Percentiles rank a stretch among this genome's conserved stretches.
Evolutionary conservation across 148 eudicot species (phyloP).

Genomic region (Camellia japonica): DNA sequence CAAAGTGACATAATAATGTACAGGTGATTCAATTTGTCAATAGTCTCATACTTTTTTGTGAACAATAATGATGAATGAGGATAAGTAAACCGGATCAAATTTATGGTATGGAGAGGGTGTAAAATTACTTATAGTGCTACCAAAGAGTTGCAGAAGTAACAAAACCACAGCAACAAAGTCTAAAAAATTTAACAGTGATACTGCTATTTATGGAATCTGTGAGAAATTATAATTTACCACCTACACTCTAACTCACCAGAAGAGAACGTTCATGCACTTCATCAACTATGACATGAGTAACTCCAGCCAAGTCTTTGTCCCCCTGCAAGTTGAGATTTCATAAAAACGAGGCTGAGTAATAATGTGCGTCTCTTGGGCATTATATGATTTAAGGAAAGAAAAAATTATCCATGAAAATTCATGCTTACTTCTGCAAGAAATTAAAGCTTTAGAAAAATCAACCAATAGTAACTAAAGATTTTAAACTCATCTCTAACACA

Average conservation of each 20-base stretch:
- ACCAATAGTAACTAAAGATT: not conserved
- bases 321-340: slow-evolving; percentile 50
- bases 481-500: not conserved
- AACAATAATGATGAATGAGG: not conserved
- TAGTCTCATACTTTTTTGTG: not conserved
- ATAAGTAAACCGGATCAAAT: not conserved
- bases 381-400: not conserved
- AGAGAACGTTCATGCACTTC: slow-evolving; percentile 99
- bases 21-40: not conserved
- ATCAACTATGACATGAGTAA: slow-evolving; percentile 93
- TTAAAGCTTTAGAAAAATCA: not conserved
- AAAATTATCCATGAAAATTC: not conserved
- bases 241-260: slow-evolving; percentile 69
- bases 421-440: slow-evolving; percentile 4
- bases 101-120: slow-evolving; percentile 5
- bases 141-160: not conserved
- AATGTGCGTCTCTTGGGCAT: not conserved
- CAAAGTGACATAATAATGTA: not conserved
- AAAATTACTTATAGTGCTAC: not conserved
- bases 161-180: not conserved
- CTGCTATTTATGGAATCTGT: not conserved
- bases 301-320: slow-evolving; percentile 67
- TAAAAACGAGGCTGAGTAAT: not conserved
- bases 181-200: not conserved
- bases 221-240: not conserved